phyloP scores from a whole-genome alignment of 352 stramenopile genomes.

The Globisporangium spiculum region DNA sequence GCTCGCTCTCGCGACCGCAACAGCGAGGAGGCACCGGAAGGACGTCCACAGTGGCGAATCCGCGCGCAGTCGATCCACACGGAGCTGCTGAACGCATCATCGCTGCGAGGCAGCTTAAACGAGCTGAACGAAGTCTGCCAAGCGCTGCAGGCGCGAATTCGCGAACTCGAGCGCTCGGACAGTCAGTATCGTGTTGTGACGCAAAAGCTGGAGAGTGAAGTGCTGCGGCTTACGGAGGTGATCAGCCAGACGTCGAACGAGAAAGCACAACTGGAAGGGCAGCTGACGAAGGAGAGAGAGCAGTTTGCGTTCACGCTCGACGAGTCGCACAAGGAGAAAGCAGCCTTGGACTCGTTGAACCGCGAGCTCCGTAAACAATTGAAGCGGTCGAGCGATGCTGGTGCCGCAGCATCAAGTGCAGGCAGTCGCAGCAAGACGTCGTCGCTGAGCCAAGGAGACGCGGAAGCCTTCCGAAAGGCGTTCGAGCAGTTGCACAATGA shows the following conservation, averaged over 20 bases:
- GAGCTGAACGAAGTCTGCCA: constrained; percentile 71
- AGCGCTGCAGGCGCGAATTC: constrained; percentile 57
- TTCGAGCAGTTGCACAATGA: constrained; percentile 58
- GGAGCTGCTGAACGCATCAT: constrained; percentile 61
- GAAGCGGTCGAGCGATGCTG: constrained; percentile 56
- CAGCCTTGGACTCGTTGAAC: constrained; percentile 60
- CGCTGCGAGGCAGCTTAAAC: constrained; percentile 51
- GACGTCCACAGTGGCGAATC: constrained; percentile 66
- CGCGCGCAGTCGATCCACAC: constrained; percentile 72
- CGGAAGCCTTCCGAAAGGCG: constrained; percentile 54
- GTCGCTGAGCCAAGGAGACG: constrained; percentile 37
- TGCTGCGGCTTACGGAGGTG: constrained; percentile 50
- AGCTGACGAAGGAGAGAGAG: constrained; percentile 66
- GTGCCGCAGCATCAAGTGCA: constrained; percentile 19
- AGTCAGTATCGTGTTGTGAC: constrained; percentile 76
- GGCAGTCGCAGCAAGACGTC: constrained; percentile 26
- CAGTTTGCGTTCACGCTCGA: constrained; percentile 73
- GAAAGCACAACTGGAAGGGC: constrained; percentile 47
- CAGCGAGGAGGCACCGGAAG: constrained; percentile 21
- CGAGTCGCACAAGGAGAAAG: constrained; percentile 84
- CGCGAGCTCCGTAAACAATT: constrained; percentile 80
- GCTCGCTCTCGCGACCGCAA: constrained; percentile 31
- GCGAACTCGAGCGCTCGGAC: constrained; percentile 69
- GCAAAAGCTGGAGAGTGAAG: constrained; percentile 77
- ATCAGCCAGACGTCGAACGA: constrained; percentile 31